Base-by-base conservation (phyloP, 176 grass and related monocot genomes). In the Pontederia paniculata region DNA sequence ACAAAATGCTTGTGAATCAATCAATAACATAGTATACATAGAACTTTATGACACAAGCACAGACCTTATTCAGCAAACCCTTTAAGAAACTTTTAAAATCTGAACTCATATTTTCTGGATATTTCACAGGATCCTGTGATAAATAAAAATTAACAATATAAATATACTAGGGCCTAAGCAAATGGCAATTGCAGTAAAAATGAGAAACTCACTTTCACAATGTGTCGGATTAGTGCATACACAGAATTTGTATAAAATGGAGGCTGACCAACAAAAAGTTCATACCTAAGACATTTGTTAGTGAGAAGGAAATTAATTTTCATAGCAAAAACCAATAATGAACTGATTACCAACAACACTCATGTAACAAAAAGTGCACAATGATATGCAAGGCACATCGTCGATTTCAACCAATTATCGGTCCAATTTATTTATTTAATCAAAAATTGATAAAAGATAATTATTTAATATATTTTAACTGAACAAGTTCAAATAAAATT, bases 161-260 rank as follows among this genome's bases (percentile, higher is more conserved):
- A 31, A 49, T 52, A 61, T 58, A 28, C 10, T 25, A 50, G 16
- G 8, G 12, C 20, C 49, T 1, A 41, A 16, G 9, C 25, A 71
- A 65, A 55, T 12, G 10, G 2, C 10, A 80, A 42, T 19, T 52
- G 66, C 54, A 51, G 57, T 77, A 73, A 54, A 73, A 23, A 15
- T 55, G 74, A 54, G 20, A 63, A 21, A 66, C 14, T 57, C 67
- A 95, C 90, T 80, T 96, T 96, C 67, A 96, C 90, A 41, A 96
- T 89, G 71, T 96, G 90, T 14, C 79, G 76, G 62, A 96, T 96
- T 62, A 96, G 78, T 67, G 85, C 85, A 76, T 96, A 89, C 12
- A 96, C 90, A 23, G 85, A 96, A 70, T 96, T 96, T 78, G 85
- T 96, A 75, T 96, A 96, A 83, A 96, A 96, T 48, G 90, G 90